Conservation (phyloP, 225 moss, liverwort and hornwort genomes). For the Bryum argenteum region DNA sequence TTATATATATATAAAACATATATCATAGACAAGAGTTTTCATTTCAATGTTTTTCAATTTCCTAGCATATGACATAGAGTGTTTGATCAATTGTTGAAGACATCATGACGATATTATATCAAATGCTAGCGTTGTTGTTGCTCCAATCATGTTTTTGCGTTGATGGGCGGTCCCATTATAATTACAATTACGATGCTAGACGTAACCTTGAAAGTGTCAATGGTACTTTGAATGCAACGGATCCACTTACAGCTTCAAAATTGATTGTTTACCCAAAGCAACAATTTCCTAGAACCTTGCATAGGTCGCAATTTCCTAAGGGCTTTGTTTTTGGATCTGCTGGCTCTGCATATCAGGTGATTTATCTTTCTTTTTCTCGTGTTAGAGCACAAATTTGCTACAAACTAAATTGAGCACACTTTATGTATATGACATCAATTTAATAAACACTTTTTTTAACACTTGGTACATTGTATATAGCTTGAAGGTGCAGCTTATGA, state of each 20-base stretch:
- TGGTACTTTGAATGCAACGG: too few relatives aligned
- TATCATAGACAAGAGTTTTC: too few relatives aligned
- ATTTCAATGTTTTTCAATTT: too few relatives aligned
- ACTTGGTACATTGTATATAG: neutral
- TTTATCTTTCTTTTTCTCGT: accelerated
- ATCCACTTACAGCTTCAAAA: conserved; percentile 34
- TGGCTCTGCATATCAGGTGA: conserved; percentile 44
- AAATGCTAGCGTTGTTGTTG: neutral
- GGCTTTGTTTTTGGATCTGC: conserved; percentile 51
- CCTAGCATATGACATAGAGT: neutral
- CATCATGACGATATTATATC: neutral
- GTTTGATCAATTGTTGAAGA: neutral
- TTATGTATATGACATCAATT: too few relatives aligned
- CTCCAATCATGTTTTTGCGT: neutral
- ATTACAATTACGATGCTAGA: neutral
- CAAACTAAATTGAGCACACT: too few relatives aligned
- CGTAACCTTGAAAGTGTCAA: too few relatives aligned
- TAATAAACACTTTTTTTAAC: neutral
- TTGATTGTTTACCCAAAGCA: conserved; percentile 27
- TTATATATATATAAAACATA: too few relatives aligned
- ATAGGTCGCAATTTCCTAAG: conserved; percentile 37
- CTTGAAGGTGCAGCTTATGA: conserved; percentile 47
- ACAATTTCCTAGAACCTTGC: conserved; percentile 23
- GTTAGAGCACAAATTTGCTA: too few relatives aligned
- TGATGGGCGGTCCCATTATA: conserved; percentile 24